phyloP scores from a whole-genome alignment of 2,329 filamentous ascomycete genomes.

The Fusarium stilboides region DNA sequence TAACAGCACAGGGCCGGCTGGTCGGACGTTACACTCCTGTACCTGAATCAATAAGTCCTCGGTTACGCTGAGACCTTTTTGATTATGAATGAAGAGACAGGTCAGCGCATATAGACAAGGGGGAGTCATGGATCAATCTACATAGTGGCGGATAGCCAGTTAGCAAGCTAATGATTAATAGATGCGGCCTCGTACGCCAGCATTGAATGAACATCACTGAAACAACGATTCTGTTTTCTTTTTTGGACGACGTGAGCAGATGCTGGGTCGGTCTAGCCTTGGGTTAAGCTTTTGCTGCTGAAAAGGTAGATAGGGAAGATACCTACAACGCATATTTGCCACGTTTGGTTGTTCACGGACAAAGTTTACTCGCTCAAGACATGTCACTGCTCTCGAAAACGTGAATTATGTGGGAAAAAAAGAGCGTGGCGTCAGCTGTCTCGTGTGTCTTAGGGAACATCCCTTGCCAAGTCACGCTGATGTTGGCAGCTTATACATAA shows the following conservation, averaged over 20 bases:
- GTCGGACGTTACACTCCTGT: neutral
- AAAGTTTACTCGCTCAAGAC: neutral
- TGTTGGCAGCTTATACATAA: neutral
- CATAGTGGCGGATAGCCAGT: slow-evolving; percentile 29
- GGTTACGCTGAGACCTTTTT: slow-evolving; percentile 20
- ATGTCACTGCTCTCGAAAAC: neutral
- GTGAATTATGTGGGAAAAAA: neutral
- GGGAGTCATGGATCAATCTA: slow-evolving; percentile 24
- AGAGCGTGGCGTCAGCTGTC: slow-evolving; percentile 6
- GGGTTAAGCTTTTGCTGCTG: neutral
- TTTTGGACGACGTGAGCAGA: neutral
- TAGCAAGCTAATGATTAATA: slow-evolving; percentile 50
- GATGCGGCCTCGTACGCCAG: slow-evolving; percentile 31
- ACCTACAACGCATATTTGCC: neutral
- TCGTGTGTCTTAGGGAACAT: slow-evolving; percentile 7
- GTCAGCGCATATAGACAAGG: slow-evolving; percentile 20
- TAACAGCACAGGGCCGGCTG: neutral
- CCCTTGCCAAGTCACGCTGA: slow-evolving; percentile 23
- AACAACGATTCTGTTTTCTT: neutral
- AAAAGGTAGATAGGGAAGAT: neutral
- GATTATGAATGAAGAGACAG: slow-evolving; percentile 2
- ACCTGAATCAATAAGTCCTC: slow-evolving; percentile 3
- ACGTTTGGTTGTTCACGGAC: neutral
- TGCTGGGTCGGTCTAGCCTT: neutral
- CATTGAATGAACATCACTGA: slow-evolving; percentile 28